Evolutionary conservation across 2,329 filamentous ascomycete species (phyloP), one percentile per base, ranked within the genome.

Genomic region (Alternaria ethzedia): DNA sequence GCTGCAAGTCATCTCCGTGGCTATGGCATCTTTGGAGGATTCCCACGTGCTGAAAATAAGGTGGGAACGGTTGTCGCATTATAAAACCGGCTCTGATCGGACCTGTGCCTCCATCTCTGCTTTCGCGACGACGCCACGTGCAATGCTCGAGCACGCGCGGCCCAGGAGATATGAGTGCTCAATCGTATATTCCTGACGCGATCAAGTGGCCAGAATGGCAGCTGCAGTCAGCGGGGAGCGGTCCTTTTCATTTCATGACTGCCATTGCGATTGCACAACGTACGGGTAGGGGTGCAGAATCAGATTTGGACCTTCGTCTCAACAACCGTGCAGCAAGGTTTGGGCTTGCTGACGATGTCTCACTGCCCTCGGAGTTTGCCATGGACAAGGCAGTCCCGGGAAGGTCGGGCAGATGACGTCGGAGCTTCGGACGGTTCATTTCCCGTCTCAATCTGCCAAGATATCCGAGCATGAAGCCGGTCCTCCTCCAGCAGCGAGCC

Each of bases 401-500:
- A n/a, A 56, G 25, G 30, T 36, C 43, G 13, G 44, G 36, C 45
- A 61, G 32, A 44, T 49, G 25, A 58, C 47, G 47, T n/a, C 54
- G 44, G 28, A 25, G 30, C 56, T 21, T 59, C 60, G 60, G 59
- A 26, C 41, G 60, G 60, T 21, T 7, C 54, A 41, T n/a, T 15
- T n/a, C 9, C 30, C 25, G 25, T 49, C 60, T 56, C 50, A 15
- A 25, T 10, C 20, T 61, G 61, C 61, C 61, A 61, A 64, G 61
- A 43, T 17, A 26, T 21, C 62, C 54, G 61, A 57, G 21, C 51
- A 36, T 43, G 30, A 64, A 64, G 50, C 58, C 54, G 51, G 15
- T 30, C 25, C 21, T 52, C 56, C 44, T 43, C 46, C 43, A 43
- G 8, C 43, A 46, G n/a, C 20, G 36, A 43, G 36, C 30, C 23